phyloP scores from a whole-genome alignment of 257 asterid species.

The Leonotis leonurus region DNA sequence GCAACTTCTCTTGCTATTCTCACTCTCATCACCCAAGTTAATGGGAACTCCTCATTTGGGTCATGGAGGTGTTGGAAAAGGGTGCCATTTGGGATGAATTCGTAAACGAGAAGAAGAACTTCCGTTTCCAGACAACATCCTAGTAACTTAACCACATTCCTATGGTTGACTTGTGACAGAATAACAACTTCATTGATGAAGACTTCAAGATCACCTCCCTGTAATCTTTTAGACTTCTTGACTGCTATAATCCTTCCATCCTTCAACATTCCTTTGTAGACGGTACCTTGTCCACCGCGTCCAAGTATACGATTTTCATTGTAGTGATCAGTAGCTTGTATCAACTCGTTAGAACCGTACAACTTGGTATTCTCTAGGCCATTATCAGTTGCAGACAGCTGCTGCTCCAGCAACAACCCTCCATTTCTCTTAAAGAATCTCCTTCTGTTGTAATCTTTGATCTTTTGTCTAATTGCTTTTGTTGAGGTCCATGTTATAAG shows the following conservation, averaged over 20 bases:
- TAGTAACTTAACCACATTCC: conserved; percentile 25
- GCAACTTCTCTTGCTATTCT: conserved; percentile 31
- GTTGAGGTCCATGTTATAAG: background rate
- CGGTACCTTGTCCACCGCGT: conserved; percentile 39
- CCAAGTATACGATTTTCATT: conserved; percentile 29
- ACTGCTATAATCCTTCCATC: conserved; percentile 31
- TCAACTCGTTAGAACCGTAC: conserved; percentile 20
- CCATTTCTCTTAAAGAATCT: conserved; percentile 15
- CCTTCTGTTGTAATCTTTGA: conserved; percentile 12
- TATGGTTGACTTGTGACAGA: conserved; percentile 30
- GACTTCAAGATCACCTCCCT: conserved; percentile 19
- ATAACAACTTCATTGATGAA: conserved; percentile 36
- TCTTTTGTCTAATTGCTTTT: background rate
- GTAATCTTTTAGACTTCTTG: conserved; percentile 23
- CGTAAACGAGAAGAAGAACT: conserved; percentile 28
- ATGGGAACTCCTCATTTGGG: conserved; percentile 20
- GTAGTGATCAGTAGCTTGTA: conserved; percentile 23
- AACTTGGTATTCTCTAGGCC: conserved; percentile 22
- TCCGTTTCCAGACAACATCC: conserved; percentile 32
- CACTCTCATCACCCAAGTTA: conserved; percentile 28
- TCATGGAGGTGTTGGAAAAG: conserved; percentile 28
- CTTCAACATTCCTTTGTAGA: conserved; percentile 31
- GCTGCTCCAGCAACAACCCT: conserved; percentile 24
- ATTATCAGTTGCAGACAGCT: conserved; percentile 14
- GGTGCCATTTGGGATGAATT: conserved; percentile 29